Conservation (phyloP, 441 rosid genomes). For the Kokia cookei region DNA sequence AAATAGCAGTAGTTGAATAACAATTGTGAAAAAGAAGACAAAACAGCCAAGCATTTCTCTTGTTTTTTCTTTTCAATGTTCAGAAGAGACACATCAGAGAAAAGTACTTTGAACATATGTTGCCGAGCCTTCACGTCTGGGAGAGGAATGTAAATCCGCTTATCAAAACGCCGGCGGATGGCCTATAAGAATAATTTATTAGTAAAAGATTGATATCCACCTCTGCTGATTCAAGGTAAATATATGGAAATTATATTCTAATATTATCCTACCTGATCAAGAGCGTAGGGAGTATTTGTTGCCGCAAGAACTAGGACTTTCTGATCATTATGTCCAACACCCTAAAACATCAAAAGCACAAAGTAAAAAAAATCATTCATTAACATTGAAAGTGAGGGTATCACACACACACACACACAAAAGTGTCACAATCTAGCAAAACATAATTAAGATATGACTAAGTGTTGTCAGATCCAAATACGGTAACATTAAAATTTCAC, state of each 20-base stretch:
- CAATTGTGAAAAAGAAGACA: neutral
- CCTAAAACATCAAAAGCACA: slow-evolving; percentile 39
- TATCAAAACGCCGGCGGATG: slow-evolving; percentile 94
- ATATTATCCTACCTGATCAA: slow-evolving; percentile 65
- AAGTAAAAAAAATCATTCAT: neutral
- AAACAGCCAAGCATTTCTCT: neutral
- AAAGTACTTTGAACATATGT: slow-evolving; percentile 91
- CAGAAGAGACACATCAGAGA: neutral
- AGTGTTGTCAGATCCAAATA: neutral
- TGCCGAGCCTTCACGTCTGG: slow-evolving; percentile 95
- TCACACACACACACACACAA: neutral
- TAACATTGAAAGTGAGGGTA: neutral
- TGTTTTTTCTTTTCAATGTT: neutral
- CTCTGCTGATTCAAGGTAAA: slow-evolving; percentile 8
- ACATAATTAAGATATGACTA: neutral
- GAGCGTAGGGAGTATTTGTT: slow-evolving; percentile 94
- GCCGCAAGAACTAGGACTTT: slow-evolving; percentile 99
- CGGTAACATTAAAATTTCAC: neutral
- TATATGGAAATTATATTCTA: slow-evolving; percentile 7
- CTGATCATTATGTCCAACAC: slow-evolving; percentile 91
- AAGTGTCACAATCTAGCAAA: neutral
- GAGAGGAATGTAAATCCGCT: slow-evolving; percentile 98
- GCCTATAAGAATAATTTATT: slow-evolving; percentile 58
- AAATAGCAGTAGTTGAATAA: neutral
- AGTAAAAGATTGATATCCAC: slow-evolving; percentile 17